Evolutionary conservation across 1,284 basidiomycete genomes (phyloP).

Genomic region (Pseudozyma hubeiensis): DNA sequence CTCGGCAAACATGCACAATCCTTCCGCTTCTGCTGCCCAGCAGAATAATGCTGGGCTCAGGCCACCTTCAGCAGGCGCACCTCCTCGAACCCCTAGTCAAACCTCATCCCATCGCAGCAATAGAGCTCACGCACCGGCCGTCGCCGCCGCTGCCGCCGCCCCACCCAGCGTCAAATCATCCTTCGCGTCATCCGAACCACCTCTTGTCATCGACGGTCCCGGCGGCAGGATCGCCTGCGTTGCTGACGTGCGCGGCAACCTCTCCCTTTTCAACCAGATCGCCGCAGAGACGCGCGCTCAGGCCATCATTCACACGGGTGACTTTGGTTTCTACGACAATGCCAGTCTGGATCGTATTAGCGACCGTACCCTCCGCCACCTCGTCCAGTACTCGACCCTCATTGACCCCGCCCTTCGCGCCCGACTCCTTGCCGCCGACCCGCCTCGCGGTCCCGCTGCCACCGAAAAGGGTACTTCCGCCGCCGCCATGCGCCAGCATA

Average conservation of each 20-base stretch:
- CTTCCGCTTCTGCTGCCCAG: slow-evolving; percentile 9
- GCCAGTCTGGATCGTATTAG: slow-evolving; percentile 87
- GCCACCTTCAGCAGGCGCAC: slow-evolving; percentile 23
- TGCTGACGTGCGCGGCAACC: slow-evolving; percentile 83
- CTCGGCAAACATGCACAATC: slow-evolving; percentile 22
- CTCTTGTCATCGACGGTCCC: slow-evolving; percentile 63
- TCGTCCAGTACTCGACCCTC: slow-evolving; percentile 97
- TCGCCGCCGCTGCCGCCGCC: slow-evolving; percentile 4
- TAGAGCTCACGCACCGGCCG: slow-evolving; percentile 3
- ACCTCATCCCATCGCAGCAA: slow-evolving; percentile 44
- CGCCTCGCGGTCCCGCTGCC: slow-evolving; percentile 54
- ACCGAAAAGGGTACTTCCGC: slow-evolving; percentile 33
- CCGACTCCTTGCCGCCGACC: slow-evolving; percentile 79
- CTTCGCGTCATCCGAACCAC: slow-evolving; percentile 32
- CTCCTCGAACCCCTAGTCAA: slow-evolving; percentile 30
- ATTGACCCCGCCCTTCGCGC: slow-evolving; percentile 84
- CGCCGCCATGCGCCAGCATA: slow-evolving; percentile 52
- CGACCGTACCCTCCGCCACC: slow-evolving; percentile 90
- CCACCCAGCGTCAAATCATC: slow-evolving; percentile 12
- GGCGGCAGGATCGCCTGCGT: slow-evolving; percentile 89
- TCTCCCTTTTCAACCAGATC: slow-evolving; percentile 88
- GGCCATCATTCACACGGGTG: slow-evolving; percentile 92
- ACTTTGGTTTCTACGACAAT: slow-evolving; percentile 97
- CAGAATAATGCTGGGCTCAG: slow-evolving; percentile 25
- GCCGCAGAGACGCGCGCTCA: slow-evolving; percentile 87